Conservation (phyloP, 2,329 filamentous ascomycete species). For the Penicillium sp. region DNA sequence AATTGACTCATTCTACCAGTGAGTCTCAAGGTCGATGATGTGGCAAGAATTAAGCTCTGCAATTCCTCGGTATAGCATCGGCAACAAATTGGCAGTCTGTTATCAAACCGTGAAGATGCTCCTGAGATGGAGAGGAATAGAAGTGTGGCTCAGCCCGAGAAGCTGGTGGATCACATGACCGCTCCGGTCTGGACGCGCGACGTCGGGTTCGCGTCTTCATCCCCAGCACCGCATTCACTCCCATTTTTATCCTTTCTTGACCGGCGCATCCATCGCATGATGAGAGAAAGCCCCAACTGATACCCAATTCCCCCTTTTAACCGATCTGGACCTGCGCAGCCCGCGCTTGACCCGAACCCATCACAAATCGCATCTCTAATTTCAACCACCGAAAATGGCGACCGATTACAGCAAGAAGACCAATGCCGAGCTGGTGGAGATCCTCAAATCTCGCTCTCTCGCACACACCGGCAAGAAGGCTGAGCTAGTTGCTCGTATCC, state of each 20-base stretch:
- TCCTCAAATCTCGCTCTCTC: constrained; percentile 49
- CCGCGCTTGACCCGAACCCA: constrained; percentile 1
- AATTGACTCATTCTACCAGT: too few relatives aligned
- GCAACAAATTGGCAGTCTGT: too few relatives aligned
- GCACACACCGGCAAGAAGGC: constrained; percentile 51
- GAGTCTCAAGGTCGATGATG: too few relatives aligned
- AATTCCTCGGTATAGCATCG: too few relatives aligned
- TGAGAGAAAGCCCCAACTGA: constrained; percentile 6
- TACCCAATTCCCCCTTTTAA: neutral
- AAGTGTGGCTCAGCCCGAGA: too few relatives aligned
- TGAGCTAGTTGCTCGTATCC: constrained; percentile 48
- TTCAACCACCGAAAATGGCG: constrained; percentile 30
- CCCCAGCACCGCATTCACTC: constrained; percentile 5
- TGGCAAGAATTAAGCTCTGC: too few relatives aligned
- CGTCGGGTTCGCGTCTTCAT: constrained; percentile 9
- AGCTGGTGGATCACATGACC: constrained; percentile 5
- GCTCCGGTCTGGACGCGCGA: constrained; percentile 2
- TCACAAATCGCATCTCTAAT: constrained; percentile 1
- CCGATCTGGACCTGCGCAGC: constrained; percentile 1
- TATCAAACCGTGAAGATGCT: too few relatives aligned
- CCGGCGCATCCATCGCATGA: constrained; percentile 6
- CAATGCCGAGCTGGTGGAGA: constrained; percentile 49
- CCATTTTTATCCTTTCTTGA: constrained; percentile 5
- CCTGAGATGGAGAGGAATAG: too few relatives aligned
- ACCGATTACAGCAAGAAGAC: constrained; percentile 52